phyloP scores from a whole-genome alignment of 306 rosid genomes.

The Crataegus laevigata region DNA sequence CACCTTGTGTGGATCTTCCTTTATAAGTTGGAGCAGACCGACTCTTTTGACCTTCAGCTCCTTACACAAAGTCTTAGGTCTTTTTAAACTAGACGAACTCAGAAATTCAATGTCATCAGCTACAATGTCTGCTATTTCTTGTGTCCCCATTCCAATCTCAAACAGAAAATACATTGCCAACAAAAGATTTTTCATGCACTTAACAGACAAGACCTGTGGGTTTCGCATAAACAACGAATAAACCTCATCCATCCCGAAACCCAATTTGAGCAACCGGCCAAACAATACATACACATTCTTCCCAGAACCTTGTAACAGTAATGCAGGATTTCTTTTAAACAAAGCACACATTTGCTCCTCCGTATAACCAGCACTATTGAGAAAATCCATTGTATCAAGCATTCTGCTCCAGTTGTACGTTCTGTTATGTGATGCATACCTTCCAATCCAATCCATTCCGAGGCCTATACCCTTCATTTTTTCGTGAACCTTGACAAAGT shows the following conservation, averaged over 20 bases:
- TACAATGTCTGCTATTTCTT: constrained; percentile 41
- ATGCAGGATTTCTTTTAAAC: constrained; percentile 40
- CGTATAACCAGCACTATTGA: constrained; percentile 42
- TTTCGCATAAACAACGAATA: constrained; percentile 39
- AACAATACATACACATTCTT: constrained; percentile 42
- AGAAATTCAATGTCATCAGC: constrained; percentile 36
- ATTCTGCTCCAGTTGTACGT: constrained; percentile 56
- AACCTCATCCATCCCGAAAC: constrained; percentile 38
- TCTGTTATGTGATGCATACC: constrained; percentile 30
- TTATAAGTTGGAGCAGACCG: constrained; percentile 39
- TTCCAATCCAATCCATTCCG: constrained; percentile 53
- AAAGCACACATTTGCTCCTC: constrained; percentile 40
- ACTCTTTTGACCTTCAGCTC: constrained; percentile 44
- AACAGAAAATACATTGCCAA: constrained; percentile 42
- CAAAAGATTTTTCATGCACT: constrained; percentile 36
- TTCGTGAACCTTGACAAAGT: constrained; percentile 41
- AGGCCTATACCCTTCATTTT: constrained; percentile 45
- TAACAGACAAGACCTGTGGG: constrained; percentile 37
- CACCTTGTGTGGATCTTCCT: constrained; percentile 51
- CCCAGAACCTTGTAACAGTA: constrained; percentile 59
- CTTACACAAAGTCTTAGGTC: constrained; percentile 46
- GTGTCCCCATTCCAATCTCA: constrained; percentile 45
- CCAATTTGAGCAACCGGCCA: constrained; percentile 41
- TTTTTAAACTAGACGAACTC: constrained; percentile 38
- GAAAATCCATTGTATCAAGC: constrained; percentile 49